phyloP scores from a whole-genome alignment of 495 filamentous ascomycete genomes.

The Aspergillus homomorphus region DNA sequence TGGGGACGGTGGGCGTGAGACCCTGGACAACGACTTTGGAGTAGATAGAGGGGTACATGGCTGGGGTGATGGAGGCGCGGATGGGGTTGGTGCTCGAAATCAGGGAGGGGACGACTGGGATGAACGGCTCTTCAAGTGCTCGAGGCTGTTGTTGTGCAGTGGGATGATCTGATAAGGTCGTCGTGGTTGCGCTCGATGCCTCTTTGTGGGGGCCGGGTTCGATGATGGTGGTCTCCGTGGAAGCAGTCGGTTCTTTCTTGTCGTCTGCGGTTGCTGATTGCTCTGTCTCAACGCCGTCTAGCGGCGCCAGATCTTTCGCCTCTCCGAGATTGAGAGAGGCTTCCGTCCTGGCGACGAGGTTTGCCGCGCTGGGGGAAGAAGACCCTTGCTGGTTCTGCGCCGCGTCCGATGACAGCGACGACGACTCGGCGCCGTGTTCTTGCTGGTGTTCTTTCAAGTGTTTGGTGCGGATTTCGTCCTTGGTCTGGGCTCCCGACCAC shows the following conservation, averaged over 20 bases:
- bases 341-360: constrained; percentile 16
- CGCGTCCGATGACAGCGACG: neutral
- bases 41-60: constrained; percentile 79
- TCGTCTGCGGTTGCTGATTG: neutral
- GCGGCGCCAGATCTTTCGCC: constrained; percentile 10
- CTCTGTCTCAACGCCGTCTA: neutral
- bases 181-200: constrained; percentile 18
- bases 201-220: constrained; percentile 25
- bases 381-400: neutral
- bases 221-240: constrained; percentile 34
- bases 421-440: neutral
- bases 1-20: constrained; percentile 75
- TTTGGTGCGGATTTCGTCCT: constrained; percentile 24
- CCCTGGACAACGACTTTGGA: constrained; percentile 76
- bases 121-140: constrained; percentile 38
- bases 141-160: neutral
- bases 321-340: constrained; percentile 27
- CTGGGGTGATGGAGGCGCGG: constrained; percentile 66
- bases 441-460: neutral
- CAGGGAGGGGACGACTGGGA: constrained; percentile 63
- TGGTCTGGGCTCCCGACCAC: constrained; percentile 74
- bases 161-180: neutral
- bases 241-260: constrained; percentile 16
- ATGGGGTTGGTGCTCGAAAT: constrained; percentile 67
- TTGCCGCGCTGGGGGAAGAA: neutral